Evolutionary conservation across 805 yeast species (phyloP).

Genomic region (Clavispora carvajalis): DNA sequence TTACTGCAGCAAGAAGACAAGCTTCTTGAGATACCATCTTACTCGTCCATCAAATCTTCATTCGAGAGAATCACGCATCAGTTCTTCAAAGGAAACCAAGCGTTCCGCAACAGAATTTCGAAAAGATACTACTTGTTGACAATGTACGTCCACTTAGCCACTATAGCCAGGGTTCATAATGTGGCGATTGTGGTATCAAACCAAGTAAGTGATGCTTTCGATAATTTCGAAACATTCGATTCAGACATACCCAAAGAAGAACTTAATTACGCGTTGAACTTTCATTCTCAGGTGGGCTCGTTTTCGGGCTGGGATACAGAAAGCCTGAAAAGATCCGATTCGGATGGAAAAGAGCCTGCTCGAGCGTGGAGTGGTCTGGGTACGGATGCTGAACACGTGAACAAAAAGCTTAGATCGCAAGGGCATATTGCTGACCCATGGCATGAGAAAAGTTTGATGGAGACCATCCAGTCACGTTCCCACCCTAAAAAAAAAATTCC

Average conservation of each 20-base stretch:
- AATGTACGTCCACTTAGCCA: conserved; percentile 44
- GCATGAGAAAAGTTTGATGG: not conserved
- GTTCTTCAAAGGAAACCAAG: conserved; percentile 9
- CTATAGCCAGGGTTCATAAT: conserved; percentile 41
- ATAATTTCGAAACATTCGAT: conserved; percentile 19
- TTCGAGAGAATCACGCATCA: conserved; percentile 25
- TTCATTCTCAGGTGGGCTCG: conserved; percentile 68
- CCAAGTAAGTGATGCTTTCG: conserved; percentile 64
- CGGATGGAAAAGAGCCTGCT: not conserved
- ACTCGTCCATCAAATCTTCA: conserved; percentile 14
- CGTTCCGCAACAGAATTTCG: conserved; percentile 25
- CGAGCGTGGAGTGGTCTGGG: not conserved
- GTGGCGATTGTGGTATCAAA: conserved; percentile 69
- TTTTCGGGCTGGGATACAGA: conserved; percentile 65
- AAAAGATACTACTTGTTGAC: conserved; percentile 39
- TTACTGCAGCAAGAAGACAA: conserved; percentile 11
- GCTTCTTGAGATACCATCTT: conserved; percentile 4
- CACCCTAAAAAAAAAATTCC: conserved; percentile 8
- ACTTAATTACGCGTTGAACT: conserved; percentile 32
- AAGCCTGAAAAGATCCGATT: not conserved
- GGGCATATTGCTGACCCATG: not conserved
- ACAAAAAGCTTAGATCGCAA: not conserved
- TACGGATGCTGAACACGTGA: not conserved
- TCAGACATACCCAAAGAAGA: conserved; percentile 9
- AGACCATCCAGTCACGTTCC: not conserved